Base-by-base conservation (phyloP, 1,139 yeast species). In the Diutina mesorugosa region DNA sequence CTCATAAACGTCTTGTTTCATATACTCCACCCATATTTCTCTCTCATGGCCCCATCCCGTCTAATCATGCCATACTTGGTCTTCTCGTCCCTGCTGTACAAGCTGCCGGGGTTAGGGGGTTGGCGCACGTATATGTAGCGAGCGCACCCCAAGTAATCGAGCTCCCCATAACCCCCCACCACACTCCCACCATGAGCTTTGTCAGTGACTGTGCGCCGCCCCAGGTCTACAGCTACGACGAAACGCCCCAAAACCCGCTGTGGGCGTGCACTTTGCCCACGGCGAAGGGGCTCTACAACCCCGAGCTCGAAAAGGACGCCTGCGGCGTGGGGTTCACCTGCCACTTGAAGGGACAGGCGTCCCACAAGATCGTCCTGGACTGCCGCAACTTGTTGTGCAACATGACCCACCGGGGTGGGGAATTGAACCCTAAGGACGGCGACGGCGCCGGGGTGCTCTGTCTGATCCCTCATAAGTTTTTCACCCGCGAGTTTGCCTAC, bases 371-470 rank as follows among this genome's bases (percentile, higher is more conserved):
- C 63, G 93, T 93, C 59, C 85, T 95, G 54, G 98, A 93, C 73
- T 97, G 97, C 52, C 78, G 84, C 64, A 83, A 81, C 67, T 77
- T 93, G 67, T 83, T 93, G 59, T 91, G 98, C 76, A 93, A 93
- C 72, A 93, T 93, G 98, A 88, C 97, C 61, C 99, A 93, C 71
- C 83, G 99, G 74, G 99, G 99, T 68, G 99, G 99, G 55, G 97
- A 91, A 61, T 84, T 95, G 54, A 96, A 90, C 68, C 96, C 98
- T 35, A 83, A 91, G 66, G 97, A 93, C 68, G 99, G 99, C 72
- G 99, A 93, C 69, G 99, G 99, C 72, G 99, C 99, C 51, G 99
- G 99, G 70, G 90, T 93, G 60, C 83, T 93, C 80, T 83, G 95
- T 56, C 87, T 96, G 51, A 84, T 93, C 61, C 97, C 98, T 51